Base-by-base conservation (phyloP, 148 eudicot species). In the Pouteria glomerata region DNA sequence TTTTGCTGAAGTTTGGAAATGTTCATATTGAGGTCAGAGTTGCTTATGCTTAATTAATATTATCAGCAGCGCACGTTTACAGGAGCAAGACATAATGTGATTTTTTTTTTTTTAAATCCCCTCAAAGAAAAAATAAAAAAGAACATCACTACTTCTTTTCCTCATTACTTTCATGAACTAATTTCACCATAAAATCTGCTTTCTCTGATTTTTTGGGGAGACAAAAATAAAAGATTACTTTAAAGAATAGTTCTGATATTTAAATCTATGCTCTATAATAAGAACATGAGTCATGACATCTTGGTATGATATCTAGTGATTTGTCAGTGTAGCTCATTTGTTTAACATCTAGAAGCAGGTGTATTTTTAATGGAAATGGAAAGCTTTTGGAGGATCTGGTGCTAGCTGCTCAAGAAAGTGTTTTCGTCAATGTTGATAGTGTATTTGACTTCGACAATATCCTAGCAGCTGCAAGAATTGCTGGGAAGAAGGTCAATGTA, bases 371-470 rank as follows among this genome's bases (percentile, higher is more conserved):
- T 78, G 98, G 98, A 51, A 90, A 93, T 70, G 94, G 96, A 48
- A 93, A 93, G 85, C 74, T 80, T 56, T 73, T 86, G 72, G 98
- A 90, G 47, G 96, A 93, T 84, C 81, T 93, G 78, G 92, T 93
- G 53, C 76, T 93, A 61, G 98, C 96, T 77, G 98, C 94, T 64
- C 86, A 88, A 75, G 85, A 76, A 76, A 90, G 95, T 76, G 94
- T 90, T 29, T 85, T 90, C 72, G 94, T 93, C 74, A 93, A 93
- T 55, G 69, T 90, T 74, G 96, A 93, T 68, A 93, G 98, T 67
- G 98, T 90, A 73, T 90, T 93, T 81, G 98, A 93, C 75, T 77
- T 93, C 84, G 94, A 90, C 29, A 90, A 93, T 71, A 93, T 93
- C 68, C 86, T 93, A 24, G 73, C 90, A 24, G 99, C 99, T 74